Conservation (phyloP, 2,329 filamentous ascomycete genomes). For the Stachybotrys chlorohalonatus region DNA sequence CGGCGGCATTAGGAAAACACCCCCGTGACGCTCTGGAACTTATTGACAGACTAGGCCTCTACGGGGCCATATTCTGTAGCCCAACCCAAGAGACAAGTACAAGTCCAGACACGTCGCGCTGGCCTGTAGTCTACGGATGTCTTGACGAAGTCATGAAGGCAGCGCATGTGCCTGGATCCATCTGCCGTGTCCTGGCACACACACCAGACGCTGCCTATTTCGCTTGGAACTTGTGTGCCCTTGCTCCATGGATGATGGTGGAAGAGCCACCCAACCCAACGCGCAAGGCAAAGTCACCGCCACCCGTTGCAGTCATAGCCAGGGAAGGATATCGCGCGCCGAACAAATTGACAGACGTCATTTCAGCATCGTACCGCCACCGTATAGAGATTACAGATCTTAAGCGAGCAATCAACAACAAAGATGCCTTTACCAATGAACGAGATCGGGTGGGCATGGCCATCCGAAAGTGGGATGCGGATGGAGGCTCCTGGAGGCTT, state of each 20-base stretch:
- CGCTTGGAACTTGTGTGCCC: slow-evolving; percentile 66
- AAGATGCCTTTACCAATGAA: slow-evolving; percentile 34
- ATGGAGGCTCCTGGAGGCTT: slow-evolving; percentile 55
- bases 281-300: slow-evolving; percentile 41
- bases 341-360: slow-evolving; percentile 63
- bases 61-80: slow-evolving; percentile 66
- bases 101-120: slow-evolving; percentile 48
- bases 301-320: slow-evolving; percentile 42
- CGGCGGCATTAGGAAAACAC: slow-evolving; percentile 35
- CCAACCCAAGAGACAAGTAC: slow-evolving; percentile 44
- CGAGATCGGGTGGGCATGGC: slow-evolving; percentile 65
- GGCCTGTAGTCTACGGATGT: slow-evolving; percentile 55
- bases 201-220: slow-evolving; percentile 59
- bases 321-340: slow-evolving; percentile 72
- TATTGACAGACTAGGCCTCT: slow-evolving; percentile 59
- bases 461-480: slow-evolving; percentile 60
- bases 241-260: slow-evolving; percentile 62
- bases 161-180: slow-evolving; percentile 30
- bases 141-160: slow-evolving; percentile 42
- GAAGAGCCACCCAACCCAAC: slow-evolving; percentile 30
- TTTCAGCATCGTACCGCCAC: slow-evolving; percentile 57
- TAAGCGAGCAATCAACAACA: slow-evolving; percentile 44
- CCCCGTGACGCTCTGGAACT: slow-evolving; percentile 54
- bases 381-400: slow-evolving; percentile 51
- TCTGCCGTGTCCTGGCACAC: slow-evolving; percentile 47